Conservation (phyloP, 352 stramenopile genomes). For the Peronospora destructor region DNA sequence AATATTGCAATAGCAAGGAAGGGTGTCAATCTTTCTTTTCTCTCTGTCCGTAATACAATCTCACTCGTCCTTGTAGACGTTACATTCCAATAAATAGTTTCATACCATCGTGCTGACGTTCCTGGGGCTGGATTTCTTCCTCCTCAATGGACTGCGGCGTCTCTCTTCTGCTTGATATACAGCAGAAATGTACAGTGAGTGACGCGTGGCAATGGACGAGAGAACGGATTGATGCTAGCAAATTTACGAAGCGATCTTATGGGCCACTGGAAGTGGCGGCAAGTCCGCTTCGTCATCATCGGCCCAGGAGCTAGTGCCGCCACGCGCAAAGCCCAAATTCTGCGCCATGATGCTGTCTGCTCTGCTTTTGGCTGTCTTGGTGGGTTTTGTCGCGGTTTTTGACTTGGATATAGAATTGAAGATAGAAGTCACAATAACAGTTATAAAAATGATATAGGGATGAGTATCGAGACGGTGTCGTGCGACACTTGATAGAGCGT, state of each 20-base stretch:
- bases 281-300: slow-evolving; percentile 71
- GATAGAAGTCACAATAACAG: slow-evolving; percentile 15
- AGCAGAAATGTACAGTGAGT: slow-evolving; percentile 1
- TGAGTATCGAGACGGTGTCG: too few species aligned
- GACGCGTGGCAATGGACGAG: slow-evolving; percentile 11
- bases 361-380: slow-evolving; percentile 10
- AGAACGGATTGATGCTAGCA: neutral
- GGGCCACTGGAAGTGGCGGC: slow-evolving; percentile 34
- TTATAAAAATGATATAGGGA: slow-evolving; percentile 1
- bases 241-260: slow-evolving; percentile 44
- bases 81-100: neutral
- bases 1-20: slow-evolving; percentile 2
- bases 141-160: slow-evolving; percentile 31
- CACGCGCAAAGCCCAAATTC: slow-evolving; percentile 45
- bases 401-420: slow-evolving; percentile 6
- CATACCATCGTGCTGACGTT: slow-evolving; percentile 30
- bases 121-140: slow-evolving; percentile 31
- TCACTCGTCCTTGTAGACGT: neutral
- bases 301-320: slow-evolving; percentile 63
- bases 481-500: too few species aligned
- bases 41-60: neutral
- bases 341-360: slow-evolving; percentile 39
- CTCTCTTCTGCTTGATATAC: slow-evolving; percentile 20
- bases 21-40: slow-evolving; percentile 3
- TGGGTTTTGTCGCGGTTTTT: slow-evolving; percentile 5